A percentile compares a stretch with the other conserved stretches of the same genome.
Conservation (phyloP, 75 land plant genomes). For the Cryptomeria japonica region DNA sequence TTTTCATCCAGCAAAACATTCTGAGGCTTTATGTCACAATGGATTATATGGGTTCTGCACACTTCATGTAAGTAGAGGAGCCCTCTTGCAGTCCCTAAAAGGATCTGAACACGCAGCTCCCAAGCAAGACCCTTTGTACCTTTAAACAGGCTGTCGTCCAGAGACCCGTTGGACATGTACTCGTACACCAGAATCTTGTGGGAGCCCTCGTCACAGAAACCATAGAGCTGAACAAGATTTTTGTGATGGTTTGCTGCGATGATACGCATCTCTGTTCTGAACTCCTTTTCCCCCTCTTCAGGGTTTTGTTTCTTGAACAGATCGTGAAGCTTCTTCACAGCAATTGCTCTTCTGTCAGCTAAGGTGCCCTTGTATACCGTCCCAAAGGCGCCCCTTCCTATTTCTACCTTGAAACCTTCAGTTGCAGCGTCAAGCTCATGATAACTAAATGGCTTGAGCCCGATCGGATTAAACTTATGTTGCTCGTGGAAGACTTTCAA, state of each 20-base stretch:
- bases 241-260: conserved; percentile 40
- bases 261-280: conserved; percentile 29
- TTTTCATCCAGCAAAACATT: not conserved
- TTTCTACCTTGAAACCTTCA: conserved; percentile 14
- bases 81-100: conserved; percentile 19
- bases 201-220: conserved; percentile 24
- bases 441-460: conserved; percentile 24
- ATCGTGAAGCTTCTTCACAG: conserved; percentile 38
- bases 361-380: conserved; percentile 26
- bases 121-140: not conserved
- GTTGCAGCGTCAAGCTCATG: conserved; percentile 49
- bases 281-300: conserved; percentile 33
- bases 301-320: not conserved
- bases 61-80: conserved; percentile 20
- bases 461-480: not conserved
- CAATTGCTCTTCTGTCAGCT: not conserved
- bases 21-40: conserved; percentile 1
- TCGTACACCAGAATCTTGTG: conserved; percentile 30
- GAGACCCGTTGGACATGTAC: conserved; percentile 37
- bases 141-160: conserved; percentile 14
- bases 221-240: conserved; percentile 38
- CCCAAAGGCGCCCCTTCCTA: conserved; percentile 44
- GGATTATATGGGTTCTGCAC: conserved; percentile 1
- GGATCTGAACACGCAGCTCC: conserved; percentile 5
- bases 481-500: not conserved